Evolutionary conservation across 768 basidiomycete species (phyloP).

Genomic region (Boletus vermiculosoides): DNA sequence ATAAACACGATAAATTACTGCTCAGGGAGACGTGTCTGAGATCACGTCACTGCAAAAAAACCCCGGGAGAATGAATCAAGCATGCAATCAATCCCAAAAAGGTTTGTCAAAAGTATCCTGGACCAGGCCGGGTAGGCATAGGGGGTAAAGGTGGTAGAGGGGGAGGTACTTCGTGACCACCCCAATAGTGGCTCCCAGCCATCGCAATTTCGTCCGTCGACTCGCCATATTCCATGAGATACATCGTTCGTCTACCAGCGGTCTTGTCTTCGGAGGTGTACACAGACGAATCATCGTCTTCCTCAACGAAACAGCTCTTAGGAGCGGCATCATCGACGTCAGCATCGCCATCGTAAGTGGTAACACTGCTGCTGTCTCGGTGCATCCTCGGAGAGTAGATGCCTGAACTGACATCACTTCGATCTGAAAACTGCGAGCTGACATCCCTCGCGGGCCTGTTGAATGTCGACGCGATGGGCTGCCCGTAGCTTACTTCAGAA

Average conservation of each 20-base stretch:
- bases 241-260: constrained; percentile 36
- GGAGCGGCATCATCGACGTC: constrained; percentile 17
- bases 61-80: constrained; percentile 10
- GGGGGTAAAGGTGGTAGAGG: constrained; percentile 23
- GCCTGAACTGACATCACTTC: constrained; percentile 17
- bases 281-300: constrained; percentile 31
- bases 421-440: constrained; percentile 22
- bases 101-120: constrained; percentile 27
- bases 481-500: constrained; percentile 25
- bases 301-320: constrained; percentile 16
- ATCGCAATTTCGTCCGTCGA: constrained; percentile 25
- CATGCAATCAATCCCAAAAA: constrained; percentile 1
- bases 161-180: constrained; percentile 12
- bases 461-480: constrained; percentile 7
- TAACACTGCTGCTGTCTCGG: constrained; percentile 16
- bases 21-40: not conserved
- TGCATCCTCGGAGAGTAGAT: constrained; percentile 19
- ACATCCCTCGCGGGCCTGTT: not conserved
- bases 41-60: constrained; percentile 1
- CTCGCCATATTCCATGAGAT: constrained; percentile 31
- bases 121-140: constrained; percentile 19
- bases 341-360: constrained; percentile 23
- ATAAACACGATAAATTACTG: constrained; percentile 35
- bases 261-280: constrained; percentile 33
- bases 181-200: constrained; percentile 24